phyloP scores from a whole-genome alignment of 176 grass and related monocot genomes.

The Carex pumila region DNA sequence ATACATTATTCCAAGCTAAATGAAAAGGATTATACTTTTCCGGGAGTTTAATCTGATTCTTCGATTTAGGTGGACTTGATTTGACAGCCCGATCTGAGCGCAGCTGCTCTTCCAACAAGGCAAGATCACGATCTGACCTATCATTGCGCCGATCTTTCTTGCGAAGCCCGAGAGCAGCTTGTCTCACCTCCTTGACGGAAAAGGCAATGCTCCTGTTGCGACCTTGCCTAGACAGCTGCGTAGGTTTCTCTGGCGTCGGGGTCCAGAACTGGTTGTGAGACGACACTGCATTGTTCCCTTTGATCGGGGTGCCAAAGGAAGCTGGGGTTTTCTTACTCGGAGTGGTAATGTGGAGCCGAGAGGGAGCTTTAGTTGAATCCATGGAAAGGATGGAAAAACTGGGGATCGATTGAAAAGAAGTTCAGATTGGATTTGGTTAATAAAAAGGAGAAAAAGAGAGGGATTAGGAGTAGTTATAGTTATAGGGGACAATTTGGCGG shows the following conservation, averaged over 20 bases:
- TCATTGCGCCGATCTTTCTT: neutral
- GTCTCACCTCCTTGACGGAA: constrained; percentile 50
- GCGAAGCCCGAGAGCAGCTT: constrained; percentile 35
- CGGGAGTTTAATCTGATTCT: constrained; percentile 40
- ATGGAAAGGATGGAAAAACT: neutral
- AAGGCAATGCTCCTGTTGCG: constrained; percentile 39
- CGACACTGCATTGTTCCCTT: neutral
- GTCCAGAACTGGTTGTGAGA: constrained; percentile 37
- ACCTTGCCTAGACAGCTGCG: constrained; percentile 4
- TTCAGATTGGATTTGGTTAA: neutral
- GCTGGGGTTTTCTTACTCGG: neutral
- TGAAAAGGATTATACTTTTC: constrained; percentile 45
- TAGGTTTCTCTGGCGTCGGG: constrained; percentile 38
- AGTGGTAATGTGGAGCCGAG: neutral
- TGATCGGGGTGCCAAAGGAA: neutral
- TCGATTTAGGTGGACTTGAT: constrained; percentile 32
- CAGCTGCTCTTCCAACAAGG: constrained; percentile 39
- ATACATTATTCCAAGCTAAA: neutral
- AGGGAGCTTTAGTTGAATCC: constrained; percentile 16
- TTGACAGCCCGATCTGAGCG: neutral
- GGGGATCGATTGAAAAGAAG: neutral
- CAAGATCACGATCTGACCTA: constrained; percentile 27
- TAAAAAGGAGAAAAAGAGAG: neutral
- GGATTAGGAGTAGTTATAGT: constrained; percentile 9
- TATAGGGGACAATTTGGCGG: constrained; percentile 24